phyloP scores from a whole-genome alignment of 176 grass and related monocot genomes.

The Thalia dealbata region DNA sequence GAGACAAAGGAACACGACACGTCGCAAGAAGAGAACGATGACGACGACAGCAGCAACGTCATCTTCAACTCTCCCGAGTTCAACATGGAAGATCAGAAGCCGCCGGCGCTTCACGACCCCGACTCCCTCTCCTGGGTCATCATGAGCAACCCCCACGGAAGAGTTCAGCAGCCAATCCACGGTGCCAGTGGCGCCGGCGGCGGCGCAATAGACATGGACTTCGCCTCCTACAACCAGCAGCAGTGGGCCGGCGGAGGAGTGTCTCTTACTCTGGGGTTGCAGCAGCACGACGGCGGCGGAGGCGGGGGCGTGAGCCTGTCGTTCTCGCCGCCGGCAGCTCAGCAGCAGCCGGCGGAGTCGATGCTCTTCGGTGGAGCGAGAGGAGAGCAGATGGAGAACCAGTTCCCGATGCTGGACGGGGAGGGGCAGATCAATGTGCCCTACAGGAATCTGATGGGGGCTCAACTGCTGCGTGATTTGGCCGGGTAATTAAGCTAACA shows the following conservation, averaged over 20 bases:
- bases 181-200: not conserved
- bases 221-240: constrained; percentile 6
- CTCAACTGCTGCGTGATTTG: constrained; percentile 13
- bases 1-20: constrained; percentile 5
- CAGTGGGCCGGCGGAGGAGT: not conserved
- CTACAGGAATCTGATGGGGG: constrained; percentile 11
- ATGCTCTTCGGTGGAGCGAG: not conserved
- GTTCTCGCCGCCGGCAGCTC: constrained; percentile 12
- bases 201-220: not conserved
- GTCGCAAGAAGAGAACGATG: not conserved
- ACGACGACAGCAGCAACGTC: not conserved
- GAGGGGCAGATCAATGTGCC: not conserved
- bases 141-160: not conserved
- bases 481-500: not conserved
- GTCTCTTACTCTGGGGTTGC: constrained; percentile 10
- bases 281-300: constrained; percentile 6
- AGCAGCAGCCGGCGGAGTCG: not conserved
- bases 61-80: not conserved
- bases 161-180: not conserved
- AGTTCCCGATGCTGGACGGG: not conserved
- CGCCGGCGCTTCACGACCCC: not conserved
- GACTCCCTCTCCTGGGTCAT: constrained; percentile 18
- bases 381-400: not conserved
- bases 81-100: constrained; percentile 5
- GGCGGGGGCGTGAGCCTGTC: constrained; percentile 6